Evolutionary conservation across 805 yeast species (phyloP).

Genomic region (Yarrowia sp.): DNA sequence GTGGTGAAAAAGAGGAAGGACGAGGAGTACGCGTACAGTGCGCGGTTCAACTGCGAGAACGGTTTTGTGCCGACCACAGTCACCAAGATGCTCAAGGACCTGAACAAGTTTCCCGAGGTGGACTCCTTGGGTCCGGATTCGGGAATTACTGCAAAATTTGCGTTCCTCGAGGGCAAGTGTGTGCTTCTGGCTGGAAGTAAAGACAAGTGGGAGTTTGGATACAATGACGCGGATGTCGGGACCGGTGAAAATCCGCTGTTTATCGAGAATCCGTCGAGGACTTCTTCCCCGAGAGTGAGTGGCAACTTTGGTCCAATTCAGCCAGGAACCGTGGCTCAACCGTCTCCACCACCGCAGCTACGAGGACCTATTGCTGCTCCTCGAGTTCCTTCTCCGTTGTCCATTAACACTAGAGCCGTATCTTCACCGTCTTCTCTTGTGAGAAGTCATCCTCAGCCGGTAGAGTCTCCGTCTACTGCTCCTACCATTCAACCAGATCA

Average conservation of each 20-base stretch:
- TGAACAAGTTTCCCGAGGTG: neutral
- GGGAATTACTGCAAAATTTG: neutral
- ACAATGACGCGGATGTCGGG: neutral
- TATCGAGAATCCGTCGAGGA: too few relatives aligned
- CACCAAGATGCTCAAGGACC: neutral
- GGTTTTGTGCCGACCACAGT: neutral
- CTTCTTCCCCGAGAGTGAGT: too few relatives aligned
- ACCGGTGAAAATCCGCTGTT: neutral
- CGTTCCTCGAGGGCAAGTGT: neutral
- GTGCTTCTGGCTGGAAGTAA: constrained; percentile 1
- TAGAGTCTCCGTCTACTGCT: too few relatives aligned
- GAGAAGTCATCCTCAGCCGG: neutral
- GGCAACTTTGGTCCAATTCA: too few relatives aligned
- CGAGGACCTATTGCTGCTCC: neutral
- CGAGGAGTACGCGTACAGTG: too few relatives aligned
- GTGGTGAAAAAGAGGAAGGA: too few relatives aligned
- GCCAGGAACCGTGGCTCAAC: neutral
- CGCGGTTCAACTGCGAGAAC: neutral
- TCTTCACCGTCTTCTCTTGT: neutral
- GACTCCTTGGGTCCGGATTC: neutral
- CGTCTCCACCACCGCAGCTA: neutral
- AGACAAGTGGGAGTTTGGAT: constrained; percentile 18
- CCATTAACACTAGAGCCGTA: neutral
- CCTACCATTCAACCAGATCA: too few relatives aligned
- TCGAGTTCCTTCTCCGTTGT: neutral